These are phyloP conservation scores for Globisporangium irregulare DNA, from an alignment of 352 stramenopile genomes.

Conservation along the genomic window DNA sequence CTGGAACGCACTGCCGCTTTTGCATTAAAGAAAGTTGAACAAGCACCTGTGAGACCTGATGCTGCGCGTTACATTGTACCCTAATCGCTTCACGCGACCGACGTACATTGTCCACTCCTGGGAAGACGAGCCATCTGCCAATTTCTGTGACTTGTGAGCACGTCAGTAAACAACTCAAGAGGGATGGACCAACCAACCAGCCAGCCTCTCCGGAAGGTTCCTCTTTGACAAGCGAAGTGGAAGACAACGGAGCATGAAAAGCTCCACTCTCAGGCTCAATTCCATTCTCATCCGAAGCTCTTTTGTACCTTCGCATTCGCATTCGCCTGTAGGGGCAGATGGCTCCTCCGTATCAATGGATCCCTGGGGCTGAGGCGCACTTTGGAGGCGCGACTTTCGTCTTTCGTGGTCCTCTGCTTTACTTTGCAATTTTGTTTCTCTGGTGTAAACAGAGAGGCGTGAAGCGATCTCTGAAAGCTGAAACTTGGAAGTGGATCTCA, in stretches of 20 bases:
- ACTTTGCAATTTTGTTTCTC: neutral
- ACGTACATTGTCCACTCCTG: constrained; percentile 2
- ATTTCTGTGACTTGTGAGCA: constrained; percentile 1
- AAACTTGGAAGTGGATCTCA: constrained; percentile 1
- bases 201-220: neutral
- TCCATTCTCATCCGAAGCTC: neutral
- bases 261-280: neutral
- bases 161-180: neutral
- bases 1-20: neutral
- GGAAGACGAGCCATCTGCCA: constrained; percentile 1
- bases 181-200: constrained; percentile 4
- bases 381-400: neutral
- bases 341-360: neutral
- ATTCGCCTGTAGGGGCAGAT: neutral
- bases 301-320: neutral
- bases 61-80: neutral
- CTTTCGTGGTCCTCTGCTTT: neutral
- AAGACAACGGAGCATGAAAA: neutral
- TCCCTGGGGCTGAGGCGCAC: neutral
- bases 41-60: neutral
- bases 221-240: neutral
- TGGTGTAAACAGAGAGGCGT: neutral
- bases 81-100: neutral
- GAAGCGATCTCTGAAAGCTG: neutral
- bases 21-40: neutral